Evolutionary conservation across 2,329 filamentous ascomycete species (phyloP).

Genomic region (Fusarium agapanthi): DNA sequence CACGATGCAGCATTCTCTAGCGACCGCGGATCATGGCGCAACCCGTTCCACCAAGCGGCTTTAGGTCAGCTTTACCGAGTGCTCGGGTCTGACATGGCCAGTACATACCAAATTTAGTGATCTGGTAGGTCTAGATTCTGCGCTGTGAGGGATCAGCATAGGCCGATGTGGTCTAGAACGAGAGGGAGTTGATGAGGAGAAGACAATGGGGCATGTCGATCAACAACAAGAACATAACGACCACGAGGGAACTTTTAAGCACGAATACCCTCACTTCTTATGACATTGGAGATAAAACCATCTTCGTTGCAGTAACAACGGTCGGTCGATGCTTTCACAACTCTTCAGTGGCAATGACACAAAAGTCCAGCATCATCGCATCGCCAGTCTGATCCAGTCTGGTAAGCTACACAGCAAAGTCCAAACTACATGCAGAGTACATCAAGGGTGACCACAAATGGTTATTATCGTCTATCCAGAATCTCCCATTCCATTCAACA

Average conservation of each 20-base stretch:
- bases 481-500: background rate
- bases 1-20: background rate
- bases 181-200: background rate
- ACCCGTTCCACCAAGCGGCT: background rate
- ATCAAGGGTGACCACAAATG: background rate
- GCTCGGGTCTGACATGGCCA: background rate
- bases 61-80: background rate
- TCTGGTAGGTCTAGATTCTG: background rate
- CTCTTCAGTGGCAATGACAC: background rate
- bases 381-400: background rate
- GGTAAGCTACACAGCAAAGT: background rate
- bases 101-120: background rate
- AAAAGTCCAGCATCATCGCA: background rate
- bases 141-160: background rate
- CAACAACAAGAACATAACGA: background rate
- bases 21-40: background rate
- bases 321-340: background rate
- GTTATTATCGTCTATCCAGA: fast-evolving
- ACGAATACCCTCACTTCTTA: background rate
- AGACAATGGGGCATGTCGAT: background rate
- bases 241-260: fast-evolving
- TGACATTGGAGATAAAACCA: background rate
- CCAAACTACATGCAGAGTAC: background rate
- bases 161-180: background rate
- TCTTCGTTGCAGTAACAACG: too few species aligned